Percentiles rank a stretch among this genome's conserved stretches.
Evolutionary conservation across 805 yeast genomes (phyloP).

Genomic region (Ogataea minuta): DNA sequence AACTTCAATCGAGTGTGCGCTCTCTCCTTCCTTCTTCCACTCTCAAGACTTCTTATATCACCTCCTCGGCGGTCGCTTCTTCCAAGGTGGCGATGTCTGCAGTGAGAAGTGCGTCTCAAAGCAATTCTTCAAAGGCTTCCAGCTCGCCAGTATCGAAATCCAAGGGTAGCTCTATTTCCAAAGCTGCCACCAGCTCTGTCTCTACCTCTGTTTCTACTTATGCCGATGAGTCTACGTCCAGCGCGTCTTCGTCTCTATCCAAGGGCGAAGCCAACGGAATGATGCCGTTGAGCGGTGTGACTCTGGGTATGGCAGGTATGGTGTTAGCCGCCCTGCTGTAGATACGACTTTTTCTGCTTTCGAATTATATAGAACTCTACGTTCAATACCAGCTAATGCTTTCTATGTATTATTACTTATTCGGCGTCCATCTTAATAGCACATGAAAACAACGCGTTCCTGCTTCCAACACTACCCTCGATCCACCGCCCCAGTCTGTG

Average conservation of each 20-base stretch:
- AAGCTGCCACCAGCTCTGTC: constrained; percentile 7
- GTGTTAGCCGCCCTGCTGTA: constrained; percentile 38
- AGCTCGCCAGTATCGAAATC: constrained; percentile 4
- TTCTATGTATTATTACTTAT: constrained; percentile 10
- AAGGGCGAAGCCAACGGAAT: constrained; percentile 32
- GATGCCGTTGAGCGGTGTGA: constrained; percentile 32
- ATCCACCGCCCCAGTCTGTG: constrained; percentile 90
- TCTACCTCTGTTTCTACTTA: constrained; percentile 10
- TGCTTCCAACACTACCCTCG: constrained; percentile 56
- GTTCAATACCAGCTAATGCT: constrained; percentile 12
- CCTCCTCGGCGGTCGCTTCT: constrained; percentile 17
- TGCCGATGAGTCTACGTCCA: constrained; percentile 11
- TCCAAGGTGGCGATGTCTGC: constrained; percentile 6
- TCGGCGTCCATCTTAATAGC: constrained; percentile 34
- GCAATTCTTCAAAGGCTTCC: constrained; percentile 6
- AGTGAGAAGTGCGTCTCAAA: constrained; percentile 4
- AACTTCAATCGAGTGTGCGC: constrained; percentile 21
- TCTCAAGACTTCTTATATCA: constrained; percentile 34
- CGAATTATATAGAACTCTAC: constrained; percentile 6
- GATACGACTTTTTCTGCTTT: constrained; percentile 10
- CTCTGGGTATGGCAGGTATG: constrained; percentile 36
- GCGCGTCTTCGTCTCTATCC: constrained; percentile 30
- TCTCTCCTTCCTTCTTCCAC: constrained; percentile 37
- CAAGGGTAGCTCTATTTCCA: background rate
- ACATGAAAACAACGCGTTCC: constrained; percentile 69